Conservation (phyloP, 345 rosid genomes). For the Turnera subulata region DNA sequence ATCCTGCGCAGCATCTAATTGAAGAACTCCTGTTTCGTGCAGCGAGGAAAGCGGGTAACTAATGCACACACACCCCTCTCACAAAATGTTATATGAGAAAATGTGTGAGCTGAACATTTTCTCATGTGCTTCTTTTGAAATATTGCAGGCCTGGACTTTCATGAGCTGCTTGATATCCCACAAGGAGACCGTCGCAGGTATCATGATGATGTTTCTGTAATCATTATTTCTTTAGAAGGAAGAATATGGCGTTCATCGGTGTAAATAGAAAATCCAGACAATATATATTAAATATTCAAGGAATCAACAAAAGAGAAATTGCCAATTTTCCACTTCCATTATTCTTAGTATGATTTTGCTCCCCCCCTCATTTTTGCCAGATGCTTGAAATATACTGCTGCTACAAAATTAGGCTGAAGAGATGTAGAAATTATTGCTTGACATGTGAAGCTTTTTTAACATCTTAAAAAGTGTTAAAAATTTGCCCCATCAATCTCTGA, state of each 20-base stretch:
- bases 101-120: not conserved
- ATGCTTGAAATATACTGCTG: too few relatives aligned
- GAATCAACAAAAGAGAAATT: not conserved
- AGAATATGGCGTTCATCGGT: slow-evolving; percentile 59
- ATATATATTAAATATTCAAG: not conserved
- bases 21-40: slow-evolving; percentile 33
- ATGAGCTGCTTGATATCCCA: slow-evolving; percentile 82
- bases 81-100: too few relatives aligned
- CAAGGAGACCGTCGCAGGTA: slow-evolving; percentile 89
- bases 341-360: too few relatives aligned
- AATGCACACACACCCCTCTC: not conserved
- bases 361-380: too few relatives aligned
- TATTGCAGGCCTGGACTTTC: slow-evolving; percentile 50
- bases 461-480: too few relatives aligned
- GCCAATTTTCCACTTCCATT: not conserved
- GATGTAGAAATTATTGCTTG: too few relatives aligned
- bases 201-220: slow-evolving; percentile 87
- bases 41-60: slow-evolving; percentile 29
- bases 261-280: not conserved
- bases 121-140: not conserved
- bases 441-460: too few relatives aligned
- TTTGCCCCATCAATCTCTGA: too few relatives aligned
- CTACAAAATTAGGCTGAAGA: too few relatives aligned
- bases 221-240: slow-evolving; percentile 89
- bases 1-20: slow-evolving; percentile 29